Conservation (phyloP, 345 rosid genomes). For the Aethionema arabicum region DNA sequence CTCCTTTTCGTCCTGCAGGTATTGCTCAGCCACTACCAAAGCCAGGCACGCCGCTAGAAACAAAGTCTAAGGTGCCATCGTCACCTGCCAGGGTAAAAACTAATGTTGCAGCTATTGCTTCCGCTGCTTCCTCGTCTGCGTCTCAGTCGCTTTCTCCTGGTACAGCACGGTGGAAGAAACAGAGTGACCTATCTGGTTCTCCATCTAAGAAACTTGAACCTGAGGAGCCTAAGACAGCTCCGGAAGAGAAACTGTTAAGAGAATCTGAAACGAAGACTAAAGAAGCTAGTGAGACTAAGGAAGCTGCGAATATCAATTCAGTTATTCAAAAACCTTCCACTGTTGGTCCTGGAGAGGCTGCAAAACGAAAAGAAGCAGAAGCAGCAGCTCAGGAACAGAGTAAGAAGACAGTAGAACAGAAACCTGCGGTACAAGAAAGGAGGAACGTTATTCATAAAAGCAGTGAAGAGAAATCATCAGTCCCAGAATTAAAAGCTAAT, state of each 20-base stretch:
- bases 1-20: slow-evolving; percentile 41
- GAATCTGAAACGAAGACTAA: slow-evolving; percentile 33
- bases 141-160: slow-evolving; percentile 26
- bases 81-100: slow-evolving; percentile 30
- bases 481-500: no score
- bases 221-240: slow-evolving; percentile 21
- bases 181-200: slow-evolving; percentile 26
- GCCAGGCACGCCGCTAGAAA: slow-evolving; percentile 19
- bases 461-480: slow-evolving; percentile 17
- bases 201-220: slow-evolving; percentile 32
- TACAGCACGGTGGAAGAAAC: slow-evolving; percentile 12
- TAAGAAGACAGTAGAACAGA: slow-evolving; percentile 25
- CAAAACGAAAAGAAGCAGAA: slow-evolving; percentile 9
- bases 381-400: slow-evolving; percentile 28
- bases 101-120: slow-evolving; percentile 16
- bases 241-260: slow-evolving; percentile 11
- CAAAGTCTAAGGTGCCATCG: slow-evolving; percentile 25
- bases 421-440: slow-evolving; percentile 24
- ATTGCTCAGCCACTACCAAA: slow-evolving; percentile 34
- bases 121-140: slow-evolving; percentile 14
- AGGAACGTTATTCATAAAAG: slow-evolving; percentile 28
- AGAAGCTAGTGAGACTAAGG: slow-evolving; percentile 22
- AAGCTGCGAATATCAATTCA: slow-evolving; percentile 15
- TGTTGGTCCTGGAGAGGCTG: slow-evolving; percentile 7
- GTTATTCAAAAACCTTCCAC: slow-evolving; percentile 18